These are phyloP conservation scores for Zarea fungicola DNA, from an alignment of 2,329 filamentous ascomycete species.

Conservation along the genomic window DNA sequence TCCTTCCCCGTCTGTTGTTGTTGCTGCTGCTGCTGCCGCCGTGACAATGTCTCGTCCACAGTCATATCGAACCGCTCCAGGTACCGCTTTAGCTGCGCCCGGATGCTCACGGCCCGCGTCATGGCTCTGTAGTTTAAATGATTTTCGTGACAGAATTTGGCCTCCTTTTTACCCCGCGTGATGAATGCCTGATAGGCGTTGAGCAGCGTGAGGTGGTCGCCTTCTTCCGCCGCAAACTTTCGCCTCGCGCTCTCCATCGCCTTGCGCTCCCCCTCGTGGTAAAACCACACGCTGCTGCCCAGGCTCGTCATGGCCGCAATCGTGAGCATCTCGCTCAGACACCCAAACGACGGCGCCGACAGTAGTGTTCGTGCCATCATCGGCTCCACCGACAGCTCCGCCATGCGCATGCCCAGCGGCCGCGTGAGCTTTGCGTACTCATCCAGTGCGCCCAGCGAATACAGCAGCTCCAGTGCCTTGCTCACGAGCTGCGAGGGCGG, in stretches of 20 bases:
- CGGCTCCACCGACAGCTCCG: conserved; percentile 85
- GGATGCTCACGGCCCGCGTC: conserved; percentile 75
- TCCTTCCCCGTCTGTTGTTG: conserved; percentile 24
- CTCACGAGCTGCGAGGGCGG: conserved; percentile 81
- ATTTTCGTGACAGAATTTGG: conserved; percentile 82
- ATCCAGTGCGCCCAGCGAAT: conserved; percentile 79
- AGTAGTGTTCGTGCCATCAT: conserved; percentile 93
- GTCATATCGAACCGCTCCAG: conserved; percentile 77
- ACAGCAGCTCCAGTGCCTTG: conserved; percentile 82
- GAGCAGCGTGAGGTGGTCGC: conserved; percentile 85
- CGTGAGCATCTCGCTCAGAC: conserved; percentile 78
- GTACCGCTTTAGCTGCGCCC: conserved; percentile 79
- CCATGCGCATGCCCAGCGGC: conserved; percentile 85
- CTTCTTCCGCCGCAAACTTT: conserved; percentile 87
- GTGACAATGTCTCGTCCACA: conserved; percentile 56
- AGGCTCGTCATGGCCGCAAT: conserved; percentile 93
- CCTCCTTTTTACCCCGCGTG: conserved; percentile 74
- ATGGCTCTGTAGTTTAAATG: conserved; percentile 82
- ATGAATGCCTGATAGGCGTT: conserved; percentile 92
- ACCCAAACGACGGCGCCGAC: conserved; percentile 67
- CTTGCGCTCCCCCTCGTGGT: conserved; percentile 72
- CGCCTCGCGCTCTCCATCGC: conserved; percentile 67
- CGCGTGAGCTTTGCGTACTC: conserved; percentile 85
- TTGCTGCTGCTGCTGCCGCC: conserved; percentile 24
- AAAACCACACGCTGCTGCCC: conserved; percentile 77